Evolutionary conservation across 805 yeast genomes (phyloP).

Genomic region (Starmerella asiatica): DNA sequence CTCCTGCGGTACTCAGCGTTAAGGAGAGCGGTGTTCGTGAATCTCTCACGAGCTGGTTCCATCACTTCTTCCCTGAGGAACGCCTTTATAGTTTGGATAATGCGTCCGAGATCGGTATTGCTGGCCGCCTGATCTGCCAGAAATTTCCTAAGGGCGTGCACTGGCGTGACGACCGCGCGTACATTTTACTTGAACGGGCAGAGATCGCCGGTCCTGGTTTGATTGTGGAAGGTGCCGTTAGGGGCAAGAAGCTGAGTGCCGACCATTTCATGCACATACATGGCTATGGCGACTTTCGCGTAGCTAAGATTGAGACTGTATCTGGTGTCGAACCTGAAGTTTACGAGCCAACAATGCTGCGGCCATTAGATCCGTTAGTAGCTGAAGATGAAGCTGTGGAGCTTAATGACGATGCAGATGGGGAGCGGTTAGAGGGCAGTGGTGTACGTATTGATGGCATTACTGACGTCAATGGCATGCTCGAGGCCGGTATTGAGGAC

Average conservation of each 20-base stretch:
- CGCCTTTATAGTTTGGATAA: slow-evolving; percentile 59
- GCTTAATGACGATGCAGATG: slow-evolving; percentile 24
- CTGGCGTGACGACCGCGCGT: slow-evolving; percentile 93
- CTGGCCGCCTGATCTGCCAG: slow-evolving; percentile 66
- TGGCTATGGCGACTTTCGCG: slow-evolving; percentile 77
- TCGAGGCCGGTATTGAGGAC: slow-evolving; percentile 26
- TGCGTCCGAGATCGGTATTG: slow-evolving; percentile 55
- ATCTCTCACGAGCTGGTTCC: slow-evolving; percentile 51
- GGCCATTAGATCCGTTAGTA: slow-evolving; percentile 23
- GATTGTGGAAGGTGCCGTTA: slow-evolving; percentile 64
- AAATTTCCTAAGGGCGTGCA: slow-evolving; percentile 69
- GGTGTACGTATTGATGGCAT: slow-evolving; percentile 50
- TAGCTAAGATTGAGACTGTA: slow-evolving; percentile 39
- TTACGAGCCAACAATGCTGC: slow-evolving; percentile 22
- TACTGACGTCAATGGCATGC: slow-evolving; percentile 32
- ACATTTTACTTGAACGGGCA: slow-evolving; percentile 60
- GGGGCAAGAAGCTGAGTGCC: slow-evolving; percentile 61
- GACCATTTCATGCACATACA: slow-evolving; percentile 75
- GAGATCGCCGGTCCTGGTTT: slow-evolving; percentile 33
- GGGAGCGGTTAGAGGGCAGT: slow-evolving; percentile 22
- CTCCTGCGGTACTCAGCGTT: slow-evolving; percentile 47
- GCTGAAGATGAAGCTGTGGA: slow-evolving; percentile 19
- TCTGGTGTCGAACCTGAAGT: slow-evolving; percentile 4
- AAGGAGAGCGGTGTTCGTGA: slow-evolving; percentile 57
- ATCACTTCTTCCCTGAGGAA: slow-evolving; percentile 70